Conservation (phyloP, 2,329 filamentous ascomycete genomes). For the Ophidiomyces ophidiicola region DNA sequence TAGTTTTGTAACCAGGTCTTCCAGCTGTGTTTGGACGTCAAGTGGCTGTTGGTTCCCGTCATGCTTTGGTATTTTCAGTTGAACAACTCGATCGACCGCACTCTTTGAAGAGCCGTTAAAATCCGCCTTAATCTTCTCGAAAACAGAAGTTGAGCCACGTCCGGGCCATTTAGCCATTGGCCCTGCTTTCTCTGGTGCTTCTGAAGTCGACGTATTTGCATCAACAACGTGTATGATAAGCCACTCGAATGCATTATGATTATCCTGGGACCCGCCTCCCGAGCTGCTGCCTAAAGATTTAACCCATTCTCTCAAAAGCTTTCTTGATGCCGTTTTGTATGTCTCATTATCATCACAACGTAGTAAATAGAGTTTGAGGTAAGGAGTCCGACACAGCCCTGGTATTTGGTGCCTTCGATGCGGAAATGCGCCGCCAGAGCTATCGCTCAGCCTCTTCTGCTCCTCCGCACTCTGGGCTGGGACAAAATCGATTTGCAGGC, state of each 20-base stretch:
- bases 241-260: slow-evolving; percentile 95
- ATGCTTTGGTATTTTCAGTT: slow-evolving; percentile 58
- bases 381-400: slow-evolving; percentile 80
- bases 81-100: slow-evolving; percentile 63
- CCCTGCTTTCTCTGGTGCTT: slow-evolving; percentile 52
- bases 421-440: slow-evolving; percentile 25
- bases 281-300: slow-evolving; percentile 53
- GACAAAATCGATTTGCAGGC: slow-evolving; percentile 80
- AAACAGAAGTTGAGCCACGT: slow-evolving; percentile 62
- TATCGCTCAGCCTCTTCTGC: slow-evolving; percentile 28
- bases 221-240: slow-evolving; percentile 87
- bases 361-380: slow-evolving; percentile 78
- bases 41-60: slow-evolving; percentile 54
- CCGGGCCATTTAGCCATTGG: slow-evolving; percentile 63
- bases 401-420: slow-evolving; percentile 83
- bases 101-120: slow-evolving; percentile 72
- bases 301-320: slow-evolving; percentile 81
- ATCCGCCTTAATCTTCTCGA: slow-evolving; percentile 82
- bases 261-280: slow-evolving; percentile 49
- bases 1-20: slow-evolving; percentile 71
- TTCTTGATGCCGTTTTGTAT: slow-evolving; percentile 70
- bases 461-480: slow-evolving; percentile 41
- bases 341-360: slow-evolving; percentile 91
- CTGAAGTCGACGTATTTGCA: slow-evolving; percentile 70
- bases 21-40: slow-evolving; percentile 71